Percentiles rank a stretch among this genome's conserved stretches.
These are phyloP conservation scores for Suillus subaureus DNA, from an alignment of 768 basidiomycete genomes.

Conservation along the genomic window DNA sequence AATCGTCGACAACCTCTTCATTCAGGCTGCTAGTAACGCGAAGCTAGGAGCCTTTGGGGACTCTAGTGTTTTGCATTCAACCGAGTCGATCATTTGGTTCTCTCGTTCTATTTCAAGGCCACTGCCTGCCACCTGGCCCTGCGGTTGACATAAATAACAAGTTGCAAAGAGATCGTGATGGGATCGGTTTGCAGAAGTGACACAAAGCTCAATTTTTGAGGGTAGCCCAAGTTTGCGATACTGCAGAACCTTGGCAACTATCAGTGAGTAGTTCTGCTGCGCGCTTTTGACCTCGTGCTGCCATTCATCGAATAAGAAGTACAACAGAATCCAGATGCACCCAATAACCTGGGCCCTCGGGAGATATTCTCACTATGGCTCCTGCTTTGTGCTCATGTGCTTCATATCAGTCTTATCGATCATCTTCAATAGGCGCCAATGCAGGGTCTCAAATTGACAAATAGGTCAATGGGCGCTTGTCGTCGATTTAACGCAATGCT, in stretches of 20 bases:
- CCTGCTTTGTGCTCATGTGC: background rate
- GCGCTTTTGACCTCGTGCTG: background rate
- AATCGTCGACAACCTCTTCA: background rate
- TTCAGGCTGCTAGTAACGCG: background rate
- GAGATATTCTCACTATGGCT: background rate
- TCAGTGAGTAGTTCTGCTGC: background rate
- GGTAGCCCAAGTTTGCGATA: too few species aligned
- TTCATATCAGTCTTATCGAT: background rate
- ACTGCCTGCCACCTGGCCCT: background rate
- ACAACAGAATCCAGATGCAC: background rate
- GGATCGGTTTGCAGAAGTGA: background rate
- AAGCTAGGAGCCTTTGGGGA: background rate
- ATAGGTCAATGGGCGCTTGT: background rate
- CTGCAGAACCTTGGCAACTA: background rate
- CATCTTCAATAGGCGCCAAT: background rate
- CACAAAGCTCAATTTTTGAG: background rate
- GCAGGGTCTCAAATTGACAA: background rate
- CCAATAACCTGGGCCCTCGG: background rate
- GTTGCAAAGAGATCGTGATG: background rate
- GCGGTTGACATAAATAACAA: background rate
- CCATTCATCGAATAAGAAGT: background rate
- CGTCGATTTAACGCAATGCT: background rate
- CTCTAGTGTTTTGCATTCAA: background rate
- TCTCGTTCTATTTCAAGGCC: background rate
- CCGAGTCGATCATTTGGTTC: background rate